Evolutionary conservation across 441 rosid species (phyloP).

Genomic region (Mallotus japonicus): DNA sequence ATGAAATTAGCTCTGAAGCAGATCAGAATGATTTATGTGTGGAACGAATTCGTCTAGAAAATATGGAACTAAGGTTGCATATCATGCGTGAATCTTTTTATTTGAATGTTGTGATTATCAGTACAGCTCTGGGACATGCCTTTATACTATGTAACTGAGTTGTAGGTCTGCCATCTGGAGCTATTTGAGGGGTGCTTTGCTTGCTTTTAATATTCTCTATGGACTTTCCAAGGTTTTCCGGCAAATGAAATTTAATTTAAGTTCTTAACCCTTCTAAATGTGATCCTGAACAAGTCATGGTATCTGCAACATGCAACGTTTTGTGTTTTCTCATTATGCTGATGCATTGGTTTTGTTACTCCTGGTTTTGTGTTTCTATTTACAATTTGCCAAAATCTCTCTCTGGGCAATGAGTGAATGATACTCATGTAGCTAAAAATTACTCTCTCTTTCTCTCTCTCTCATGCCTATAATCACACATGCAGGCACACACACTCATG

Average conservation of each 20-base stretch:
- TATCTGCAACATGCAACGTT: not conserved
- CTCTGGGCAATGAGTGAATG: not conserved
- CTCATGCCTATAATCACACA: not conserved
- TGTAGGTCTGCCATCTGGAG: not conserved
- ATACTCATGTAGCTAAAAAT: not conserved
- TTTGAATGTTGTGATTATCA: slow-evolving; percentile 3
- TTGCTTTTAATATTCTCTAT: not conserved
- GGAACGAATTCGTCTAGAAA: slow-evolving; percentile 86
- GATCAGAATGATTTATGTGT: slow-evolving; percentile 56
- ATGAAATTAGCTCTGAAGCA: slow-evolving; percentile 54
- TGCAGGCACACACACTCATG: too few relatives aligned
- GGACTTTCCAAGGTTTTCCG: not conserved
- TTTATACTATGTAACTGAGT: not conserved
- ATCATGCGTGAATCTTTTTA: not conserved
- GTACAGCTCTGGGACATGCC: not conserved
- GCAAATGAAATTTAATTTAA: not conserved
- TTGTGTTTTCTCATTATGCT: not conserved
- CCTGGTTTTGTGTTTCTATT: not conserved
- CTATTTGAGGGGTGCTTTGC: not conserved
- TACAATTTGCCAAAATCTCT: not conserved
- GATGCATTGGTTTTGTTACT: not conserved
- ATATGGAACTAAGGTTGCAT: slow-evolving; percentile 72
- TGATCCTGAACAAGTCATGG: not conserved
- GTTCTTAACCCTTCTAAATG: not conserved
- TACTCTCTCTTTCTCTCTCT: not conserved